Evolutionary conservation across 495 filamentous ascomycete genomes (phyloP).

Genomic region (Penicillium silybi): DNA sequence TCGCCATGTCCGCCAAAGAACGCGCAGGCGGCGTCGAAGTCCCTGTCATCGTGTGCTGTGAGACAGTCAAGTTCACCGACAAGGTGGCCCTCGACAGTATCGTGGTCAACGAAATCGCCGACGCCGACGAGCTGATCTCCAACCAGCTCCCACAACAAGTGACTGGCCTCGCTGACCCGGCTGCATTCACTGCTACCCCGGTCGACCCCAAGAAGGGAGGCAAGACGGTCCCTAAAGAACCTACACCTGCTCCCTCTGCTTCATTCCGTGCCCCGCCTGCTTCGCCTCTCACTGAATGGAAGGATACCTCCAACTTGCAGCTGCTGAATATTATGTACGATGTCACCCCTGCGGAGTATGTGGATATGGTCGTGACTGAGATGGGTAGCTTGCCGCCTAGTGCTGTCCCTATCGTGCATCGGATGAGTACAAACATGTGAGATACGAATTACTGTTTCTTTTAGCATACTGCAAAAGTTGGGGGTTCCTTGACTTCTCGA

Average conservation of each 20-base stretch:
- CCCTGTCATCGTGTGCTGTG: constrained; percentile 86
- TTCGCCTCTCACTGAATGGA: constrained; percentile 54
- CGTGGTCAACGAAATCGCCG: constrained; percentile 86
- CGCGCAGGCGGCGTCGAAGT: constrained; percentile 53
- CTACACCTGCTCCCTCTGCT: constrained; percentile 23
- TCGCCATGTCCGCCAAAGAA: constrained; percentile 82
- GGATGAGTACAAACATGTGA: constrained; percentile 47
- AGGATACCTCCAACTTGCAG: constrained; percentile 59
- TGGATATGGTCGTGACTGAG: constrained; percentile 87
- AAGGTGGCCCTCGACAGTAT: constrained; percentile 86
- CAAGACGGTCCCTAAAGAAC: constrained; percentile 23
- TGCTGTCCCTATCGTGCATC: constrained; percentile 59
- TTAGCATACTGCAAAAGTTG: constrained; percentile 3
- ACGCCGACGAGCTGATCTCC: constrained; percentile 57
- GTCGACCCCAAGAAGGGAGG: constrained; percentile 35
- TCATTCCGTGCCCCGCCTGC: constrained; percentile 10
- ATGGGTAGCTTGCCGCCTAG: constrained; percentile 83
- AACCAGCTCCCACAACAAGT: constrained; percentile 31
- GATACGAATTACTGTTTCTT: background rate
- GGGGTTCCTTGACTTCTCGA: background rate
- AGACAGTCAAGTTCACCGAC: constrained; percentile 94
- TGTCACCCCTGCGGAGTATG: constrained; percentile 84
- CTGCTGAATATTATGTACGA: constrained; percentile 88
- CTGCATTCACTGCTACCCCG: constrained; percentile 19
- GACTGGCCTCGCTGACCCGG: constrained; percentile 34